These are phyloP conservation scores for Alternaria sp. DNA, from an alignment of 2,329 filamentous ascomycete species.

Conservation along the genomic window DNA sequence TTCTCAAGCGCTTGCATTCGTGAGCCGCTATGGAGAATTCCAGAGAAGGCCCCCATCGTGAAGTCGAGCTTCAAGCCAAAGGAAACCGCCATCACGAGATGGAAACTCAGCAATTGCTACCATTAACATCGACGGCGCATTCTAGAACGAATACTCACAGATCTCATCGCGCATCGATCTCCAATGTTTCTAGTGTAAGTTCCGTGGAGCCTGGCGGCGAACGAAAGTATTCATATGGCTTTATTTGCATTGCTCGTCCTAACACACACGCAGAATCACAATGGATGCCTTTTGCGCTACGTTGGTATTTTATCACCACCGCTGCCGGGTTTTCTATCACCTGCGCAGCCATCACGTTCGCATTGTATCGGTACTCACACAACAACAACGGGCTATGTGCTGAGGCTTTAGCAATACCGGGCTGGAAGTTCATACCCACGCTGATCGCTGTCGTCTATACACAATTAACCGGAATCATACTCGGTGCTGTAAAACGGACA, in stretches of 20 bases:
- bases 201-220: background rate
- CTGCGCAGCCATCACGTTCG: background rate
- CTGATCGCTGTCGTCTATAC: background rate
- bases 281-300: background rate
- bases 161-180: background rate
- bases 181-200: background rate
- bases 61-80: background rate
- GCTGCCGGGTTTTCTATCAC: background rate
- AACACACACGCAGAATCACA: background rate
- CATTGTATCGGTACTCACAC: background rate
- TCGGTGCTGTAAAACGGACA: background rate
- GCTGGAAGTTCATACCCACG: background rate
- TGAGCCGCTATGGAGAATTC: background rate
- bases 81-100: background rate
- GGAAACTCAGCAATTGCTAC: background rate
- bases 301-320: background rate
- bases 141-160: background rate
- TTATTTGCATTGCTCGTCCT: background rate
- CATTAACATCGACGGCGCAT: background rate
- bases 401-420: background rate
- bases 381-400: background rate
- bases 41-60: background rate
- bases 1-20: background rate
- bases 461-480: background rate
- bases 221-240: background rate